Percentiles rank a stretch among this genome's conserved stretches.
Evolutionary conservation across 2,329 filamentous ascomycete species (phyloP).

Genomic region (Neofusicoccum kwambonambiense): DNA sequence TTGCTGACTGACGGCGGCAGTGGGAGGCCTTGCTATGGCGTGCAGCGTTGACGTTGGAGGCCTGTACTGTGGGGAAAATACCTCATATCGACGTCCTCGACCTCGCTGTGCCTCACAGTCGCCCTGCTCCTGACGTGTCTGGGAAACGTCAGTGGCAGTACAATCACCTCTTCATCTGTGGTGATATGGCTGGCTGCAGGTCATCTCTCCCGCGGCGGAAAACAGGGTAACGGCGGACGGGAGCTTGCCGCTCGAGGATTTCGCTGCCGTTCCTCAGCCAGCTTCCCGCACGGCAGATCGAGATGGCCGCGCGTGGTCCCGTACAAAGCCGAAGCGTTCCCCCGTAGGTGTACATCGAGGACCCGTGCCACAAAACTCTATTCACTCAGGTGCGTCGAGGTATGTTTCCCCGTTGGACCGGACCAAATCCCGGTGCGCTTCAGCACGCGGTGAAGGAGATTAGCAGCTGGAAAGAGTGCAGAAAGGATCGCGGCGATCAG

Average conservation of each 20-base stretch:
- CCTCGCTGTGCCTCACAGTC: background rate
- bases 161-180: too few species aligned
- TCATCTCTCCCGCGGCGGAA: background rate
- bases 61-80: background rate
- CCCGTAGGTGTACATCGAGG: background rate
- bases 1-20: slow-evolving; percentile 6
- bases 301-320: background rate
- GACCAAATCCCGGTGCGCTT: background rate
- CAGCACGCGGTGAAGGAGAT: background rate
- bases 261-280: background rate
- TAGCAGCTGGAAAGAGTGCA: background rate
- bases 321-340: background rate
- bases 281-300: background rate
- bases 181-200: slow-evolving; percentile 4
- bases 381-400: background rate
- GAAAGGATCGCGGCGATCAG: background rate
- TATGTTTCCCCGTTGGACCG: background rate
- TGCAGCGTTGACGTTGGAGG: background rate
- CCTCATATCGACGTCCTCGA: background rate
- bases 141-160: background rate
- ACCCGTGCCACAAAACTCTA: background rate
- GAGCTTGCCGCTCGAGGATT: background rate
- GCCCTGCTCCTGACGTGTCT: background rate
- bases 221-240: background rate
- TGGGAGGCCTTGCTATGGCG: slow-evolving; percentile 3